Base-by-base conservation (phyloP, 2,329 filamentous ascomycete species). In the Pseudocercospora fuligena region DNA sequence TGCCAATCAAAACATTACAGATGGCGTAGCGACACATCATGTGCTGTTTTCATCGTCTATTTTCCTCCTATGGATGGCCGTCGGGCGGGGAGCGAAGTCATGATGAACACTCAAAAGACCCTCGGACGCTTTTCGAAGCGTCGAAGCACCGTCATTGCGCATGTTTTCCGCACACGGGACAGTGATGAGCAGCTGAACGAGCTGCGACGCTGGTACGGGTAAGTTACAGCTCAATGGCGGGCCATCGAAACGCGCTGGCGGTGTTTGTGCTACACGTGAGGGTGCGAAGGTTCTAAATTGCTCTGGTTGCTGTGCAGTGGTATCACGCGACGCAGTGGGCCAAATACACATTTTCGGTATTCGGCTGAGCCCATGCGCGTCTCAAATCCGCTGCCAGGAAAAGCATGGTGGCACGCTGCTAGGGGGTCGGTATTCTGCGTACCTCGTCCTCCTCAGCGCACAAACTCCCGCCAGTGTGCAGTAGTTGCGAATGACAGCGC, bases 331-430 rank as follows among this genome's bases (percentile, higher is more conserved):
- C 51, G 23, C 51, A 29, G 51, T 29, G 51, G 23, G 25, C 51
- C 51, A 54, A 14, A 21, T n/a, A 31, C 21, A n/a, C 27, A 14
- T 16, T n/a, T 25, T 58, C 56, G 56, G 56, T 25, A 58, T 58
- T 58, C 56, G 31, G 56, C 56, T 43, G 56, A 36, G 56, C 27
- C 29, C 56, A 43, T 27, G 56, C 56, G 25, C 53, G 23, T 33
- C 25, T 54, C 51, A n/a, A 19, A 54, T n/a, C 49, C 21, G 49
- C 49, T 31, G 53, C 25, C n/a, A 25, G 51, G 51, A n/a, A 54
- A 31, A 54, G 25, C 23, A n/a, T 16, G 16, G 25, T 29, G 47
- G 25, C 51, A 54, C 14, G 51, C 19, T 49, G 46, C 46, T 33
- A 33, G 31, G 31, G 8, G 29, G 3, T 29, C 8, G 31, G 31